phyloP scores from a whole-genome alignment of 1,284 basidiomycete genomes.

The Apiotrichum mycotoxinovorans region DNA sequence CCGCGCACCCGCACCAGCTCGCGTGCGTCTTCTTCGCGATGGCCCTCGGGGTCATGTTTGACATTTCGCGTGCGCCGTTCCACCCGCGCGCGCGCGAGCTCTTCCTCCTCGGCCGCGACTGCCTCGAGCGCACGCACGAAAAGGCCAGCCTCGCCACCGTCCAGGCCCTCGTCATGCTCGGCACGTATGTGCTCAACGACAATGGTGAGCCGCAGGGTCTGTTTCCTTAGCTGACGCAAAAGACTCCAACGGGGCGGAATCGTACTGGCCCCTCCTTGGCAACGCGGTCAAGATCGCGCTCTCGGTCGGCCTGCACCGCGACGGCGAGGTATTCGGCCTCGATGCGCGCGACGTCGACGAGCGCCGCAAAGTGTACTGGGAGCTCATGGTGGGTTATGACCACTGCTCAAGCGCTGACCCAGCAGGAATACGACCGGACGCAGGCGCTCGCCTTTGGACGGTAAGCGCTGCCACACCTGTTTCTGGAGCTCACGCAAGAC shows the following conservation, averaged over 20 bases:
- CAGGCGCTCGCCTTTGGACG: constrained; percentile 43
- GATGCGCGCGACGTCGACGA: constrained; percentile 40
- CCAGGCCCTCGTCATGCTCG: constrained; percentile 40
- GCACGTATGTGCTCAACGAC: constrained; percentile 45
- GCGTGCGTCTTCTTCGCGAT: constrained; percentile 48
- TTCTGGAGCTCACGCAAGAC: too few relatives aligned
- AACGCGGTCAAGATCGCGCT: constrained; percentile 40
- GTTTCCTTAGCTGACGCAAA: neutral
- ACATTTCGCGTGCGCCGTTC: constrained; percentile 37
- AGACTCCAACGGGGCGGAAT: constrained; percentile 37
- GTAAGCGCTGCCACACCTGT: too few relatives aligned
- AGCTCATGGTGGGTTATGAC: constrained; percentile 26
- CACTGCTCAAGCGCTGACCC: neutral
- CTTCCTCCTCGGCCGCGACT: constrained; percentile 38
- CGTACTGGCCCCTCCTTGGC: constrained; percentile 46
- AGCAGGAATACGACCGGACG: constrained; percentile 38
- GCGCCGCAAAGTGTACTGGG: constrained; percentile 45
- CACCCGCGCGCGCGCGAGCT: constrained; percentile 38
- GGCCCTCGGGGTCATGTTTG: constrained; percentile 46
- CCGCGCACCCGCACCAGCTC: constrained; percentile 41
- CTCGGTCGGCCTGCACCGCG: constrained; percentile 45
- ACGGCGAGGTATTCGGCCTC: constrained; percentile 42
- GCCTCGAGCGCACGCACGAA: constrained; percentile 35
- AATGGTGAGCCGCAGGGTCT: constrained; percentile 11
- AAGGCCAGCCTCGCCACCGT: constrained; percentile 42